Evolutionary conservation across 2,329 filamentous ascomycete species (phyloP), one percentile per base, ranked within the genome.

Genomic region (Arachnomyces sp.): DNA sequence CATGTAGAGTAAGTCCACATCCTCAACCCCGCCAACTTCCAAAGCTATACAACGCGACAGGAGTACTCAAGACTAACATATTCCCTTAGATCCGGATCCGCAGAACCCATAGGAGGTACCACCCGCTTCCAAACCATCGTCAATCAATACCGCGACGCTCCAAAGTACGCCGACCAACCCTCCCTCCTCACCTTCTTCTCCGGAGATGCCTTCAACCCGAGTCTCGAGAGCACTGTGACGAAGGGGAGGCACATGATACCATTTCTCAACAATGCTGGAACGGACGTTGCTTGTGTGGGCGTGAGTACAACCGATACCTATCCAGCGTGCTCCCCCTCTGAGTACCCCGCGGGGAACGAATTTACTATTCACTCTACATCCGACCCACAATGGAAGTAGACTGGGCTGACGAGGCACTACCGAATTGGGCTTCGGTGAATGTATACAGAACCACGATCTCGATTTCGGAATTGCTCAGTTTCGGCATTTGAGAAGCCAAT

Each of bases 161-260:
- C 73, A 31, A 68, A 68, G 36, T 92, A 77, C 57, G 59, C 70
- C 36, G 76, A 66, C 13, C 81, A 85, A 56, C 68, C 85, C 1
- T 68, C 74, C 30, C 65, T 87, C 3, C 57, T 93, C 37, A 89
- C 85, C 1, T 73, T 94, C 50, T 95, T 94, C 63, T 94, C 87
- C 2, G 88, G 88, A 29, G 89, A 94, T 71, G 87, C 82, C 7
- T 95, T 92, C 64, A 94, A 94, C 58, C 88, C 89, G 0, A 90
- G 84, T 52, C 66, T 94, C 43, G 88, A 94, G 63, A 90, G 83
- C 53, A 84, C 82, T 13, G 80, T 94, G 28, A 94, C 88, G 2
- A 94, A 94, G 66, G 88, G 85, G 71, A 58, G 79, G 49, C 89
- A 94, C 62, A 94, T 94, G 89, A 80, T 94, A 7, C 82, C 86